Evolutionary conservation across 2,329 filamentous ascomycete species (phyloP), one percentile per base, ranked within the genome.

Genomic region (Elsinoe batatas): DNA sequence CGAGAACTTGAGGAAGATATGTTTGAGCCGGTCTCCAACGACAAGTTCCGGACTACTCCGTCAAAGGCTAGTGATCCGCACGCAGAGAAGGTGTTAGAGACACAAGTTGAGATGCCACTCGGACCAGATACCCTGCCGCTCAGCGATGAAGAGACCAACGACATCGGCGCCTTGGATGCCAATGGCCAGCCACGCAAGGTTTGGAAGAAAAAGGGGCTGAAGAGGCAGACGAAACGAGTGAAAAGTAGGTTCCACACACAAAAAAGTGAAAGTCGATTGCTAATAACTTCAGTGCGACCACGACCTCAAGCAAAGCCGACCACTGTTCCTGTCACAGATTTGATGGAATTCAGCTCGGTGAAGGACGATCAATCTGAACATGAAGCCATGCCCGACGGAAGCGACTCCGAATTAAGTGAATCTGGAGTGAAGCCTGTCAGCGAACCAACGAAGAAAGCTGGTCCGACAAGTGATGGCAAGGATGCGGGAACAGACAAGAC

Each of bases 191-290:
- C 82, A 2, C 67, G 82, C 36, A 80, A 77, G 54, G 70, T 80
- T 1, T 91, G 79, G 74, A 91, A 91, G 76, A 93, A 93, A 78
- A 88, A 87, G 73, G 87, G 87, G 0, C 79, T 87, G 67, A 93
- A 93, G 74, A 77, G 88, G 58, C 88, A 87, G 56, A 91, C 88
- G 2, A 76, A 83, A 59, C 74, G 77, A 47, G 76, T 80, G 56
- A 89, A 83, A 58, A 87, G 58, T 60, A 53, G 49, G 57, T 43
- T 12, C 3, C 17, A 1, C 6, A 13, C 13, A 3, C 2, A 10
- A n/a, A 2, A 3, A 6, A 15, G 3, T 38, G 10, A 26, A 12
- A 33, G 3, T 32, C 22, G 3, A 32, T 13, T 22, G 17, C 53
- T 55, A 35, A 55, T 15, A 20, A 11, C n/a, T 13, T 8, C 40